Base-by-base conservation (phyloP, 2,329 filamentous ascomycete species). In the Hypoxylon sp. region DNA sequence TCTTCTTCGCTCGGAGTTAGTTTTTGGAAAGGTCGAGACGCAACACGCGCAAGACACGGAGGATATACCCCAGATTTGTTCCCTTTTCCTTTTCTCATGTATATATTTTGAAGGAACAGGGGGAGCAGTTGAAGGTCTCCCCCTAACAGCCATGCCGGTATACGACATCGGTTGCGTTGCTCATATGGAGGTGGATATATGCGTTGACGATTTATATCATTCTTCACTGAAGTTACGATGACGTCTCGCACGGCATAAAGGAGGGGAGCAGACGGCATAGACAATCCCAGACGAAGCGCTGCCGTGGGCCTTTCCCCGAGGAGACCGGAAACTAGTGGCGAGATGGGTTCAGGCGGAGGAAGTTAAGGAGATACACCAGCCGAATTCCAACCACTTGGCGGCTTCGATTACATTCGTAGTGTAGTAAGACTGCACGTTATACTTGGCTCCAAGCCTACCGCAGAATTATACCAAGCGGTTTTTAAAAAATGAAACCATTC, bases 41-140 rank as follows among this genome's bases (percentile, higher is more conserved):
- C 57, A 49, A 58, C 48, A 47, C 52, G 61, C 57, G 64, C 50
- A 58, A 60, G 63, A 65, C 55, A 63, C 57, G 68, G 63, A 64
- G 67, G 67, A 70, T 70, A 70, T 70, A 70, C 68, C 67, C 65
- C 61, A 49, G 59, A 63, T 45, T 21, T 48, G 55, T 57, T 58
- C n/a, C n/a, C n/a, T 63, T 53, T 65, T 48, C 15, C 27, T 55
- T 55, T 60, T 48, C 17, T 60, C n/a, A n/a, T n/a, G 43, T 57
- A 53, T 48, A n/a, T 37, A 40, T 40, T 51, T 37, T 43, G 33
- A 38, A 41, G 27, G 46, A 20, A 49, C 26, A 15, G 24, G 24
- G 18, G 49, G 23, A 29, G 48, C 40, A 57, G n/a, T n/a, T 59
- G 21, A 49, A 42, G 48, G 42, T 29, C 41, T 40, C 29, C 37